Base-by-base conservation (phyloP, 805 yeast species). In the Teunomyces pallodes region DNA sequence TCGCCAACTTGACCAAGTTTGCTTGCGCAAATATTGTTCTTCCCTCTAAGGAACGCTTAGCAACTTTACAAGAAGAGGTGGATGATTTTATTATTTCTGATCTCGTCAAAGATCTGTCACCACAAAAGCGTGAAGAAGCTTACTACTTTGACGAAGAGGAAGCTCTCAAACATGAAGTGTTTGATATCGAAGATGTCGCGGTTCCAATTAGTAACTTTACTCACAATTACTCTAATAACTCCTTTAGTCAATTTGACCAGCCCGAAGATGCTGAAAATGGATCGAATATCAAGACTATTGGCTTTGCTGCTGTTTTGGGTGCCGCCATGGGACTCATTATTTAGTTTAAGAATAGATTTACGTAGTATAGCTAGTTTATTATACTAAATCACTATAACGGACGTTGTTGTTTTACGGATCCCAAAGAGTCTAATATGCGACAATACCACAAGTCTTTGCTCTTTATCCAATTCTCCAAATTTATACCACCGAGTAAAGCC, bases 1-100 rank as follows among this genome's bases (percentile, higher is more conserved):
- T 67, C 62, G 76, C 77, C 42, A 74, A 81, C 59, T 62, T 75
- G 58, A 78, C 81, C 39, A 78, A 72, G 53, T 75, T 84, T 59
- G 83, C 87, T 12, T 84, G 90, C 64, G 84, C 86, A 39, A 79
- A 79, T 53, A 82, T 84, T 50, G 69, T 69, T 49, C 55, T 56
- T 26, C 68, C 65, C 6, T 20, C 49, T 26, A 47, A 45, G 10
- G 45, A 33, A 5, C 43, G 38, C 24, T 16, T 51, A 17, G 31
- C 36, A 16, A 36, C 42, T 9, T 46, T 54, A 42, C 36, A 45
- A 29, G 35, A 43, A 4, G 52, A 45, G 26, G 45, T 29, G 9
- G 35, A 38, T 13, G 27, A 26, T 16, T 24, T 38, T 24, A 38
- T 16, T 16, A 38, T 38, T 16, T 7, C 27, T 16, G 41, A 38